Conservation (phyloP, 352 stramenopile species). For the Phytophthora citrophthora region DNA sequence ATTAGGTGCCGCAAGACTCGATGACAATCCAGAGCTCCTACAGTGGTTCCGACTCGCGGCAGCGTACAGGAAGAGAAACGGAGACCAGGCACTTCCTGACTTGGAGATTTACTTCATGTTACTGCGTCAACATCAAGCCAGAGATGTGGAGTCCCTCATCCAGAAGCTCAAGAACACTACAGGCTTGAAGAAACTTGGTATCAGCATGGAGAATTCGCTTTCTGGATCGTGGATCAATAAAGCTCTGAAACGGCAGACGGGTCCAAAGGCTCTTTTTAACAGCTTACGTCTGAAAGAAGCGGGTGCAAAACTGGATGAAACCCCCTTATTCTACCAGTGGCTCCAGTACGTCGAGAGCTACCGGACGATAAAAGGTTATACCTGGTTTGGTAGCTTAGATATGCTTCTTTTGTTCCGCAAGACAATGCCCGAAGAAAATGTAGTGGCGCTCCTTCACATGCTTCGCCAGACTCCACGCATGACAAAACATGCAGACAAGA, state of each 20-base stretch:
- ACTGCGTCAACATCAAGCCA: neutral
- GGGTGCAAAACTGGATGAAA: neutral
- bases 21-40: neutral
- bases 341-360: neutral
- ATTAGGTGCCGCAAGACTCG: neutral
- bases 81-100: neutral
- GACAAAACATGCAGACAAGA: neutral
- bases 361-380: neutral
- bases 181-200: neutral
- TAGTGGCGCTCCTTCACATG: neutral
- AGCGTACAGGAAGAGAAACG: neutral
- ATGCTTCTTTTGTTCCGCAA: neutral
- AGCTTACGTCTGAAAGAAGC: neutral
- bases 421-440: neutral
- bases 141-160: neutral
- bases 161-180: neutral
- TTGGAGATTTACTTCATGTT: neutral
- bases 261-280: neutral
- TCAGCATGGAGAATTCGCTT: neutral
- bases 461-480: neutral
- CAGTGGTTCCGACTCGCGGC: neutral
- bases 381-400: neutral
- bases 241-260: neutral
- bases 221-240: neutral
- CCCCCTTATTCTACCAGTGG: neutral